Base-by-base conservation (phyloP, 306 rosid genomes). In the Cucurbita argyrosperma region DNA sequence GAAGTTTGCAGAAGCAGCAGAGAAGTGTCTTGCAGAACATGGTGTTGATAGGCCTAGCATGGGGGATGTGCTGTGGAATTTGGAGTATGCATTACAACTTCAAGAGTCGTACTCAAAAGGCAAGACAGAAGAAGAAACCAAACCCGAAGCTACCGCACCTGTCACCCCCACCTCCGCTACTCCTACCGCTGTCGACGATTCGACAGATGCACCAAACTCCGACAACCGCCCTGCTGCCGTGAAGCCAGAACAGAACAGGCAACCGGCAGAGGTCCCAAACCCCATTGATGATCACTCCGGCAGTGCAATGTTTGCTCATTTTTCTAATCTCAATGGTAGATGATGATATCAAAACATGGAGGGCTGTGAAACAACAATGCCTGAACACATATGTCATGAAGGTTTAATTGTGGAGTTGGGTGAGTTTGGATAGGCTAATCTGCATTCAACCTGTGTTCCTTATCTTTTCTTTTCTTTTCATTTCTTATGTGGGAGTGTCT, bases 251-350 rank as follows among this genome's bases (percentile, higher is more conserved):
- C 51, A n/a, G 52, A 74, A 43, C 16, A 74, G 62, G 68, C 52
- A 50, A 13, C 76, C 86, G 5, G 6, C 85, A 5, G 49, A 77
- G 65, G 80, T 43, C 10, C 80, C 54, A 21, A 58, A 38, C 8
- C 80, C 80, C 64, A 71, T 81, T 35, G 87, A 84, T 78, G 92
- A 80, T 39, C 91, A 91, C 79, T 91, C 97, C 7, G 88, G 96
- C 74, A 84, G 89, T 26, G 88, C 87, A 19, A 69, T 84, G 76
- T 91, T 91, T 75, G 86, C 91, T 6, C 89, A 89, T 71, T 91
- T 91, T 55, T 45, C 77, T 56, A 82, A 85, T 68, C 96, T 91
- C 53, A 86, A 83, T 65, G 97, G 97, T 38, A 83, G 97, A 85
- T 91, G 58, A 85, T 91, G 58, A 88, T 79, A 37, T 50, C 10